Base-by-base conservation (phyloP, 257 asterid species). In the Solanum lignicaule region DNA sequence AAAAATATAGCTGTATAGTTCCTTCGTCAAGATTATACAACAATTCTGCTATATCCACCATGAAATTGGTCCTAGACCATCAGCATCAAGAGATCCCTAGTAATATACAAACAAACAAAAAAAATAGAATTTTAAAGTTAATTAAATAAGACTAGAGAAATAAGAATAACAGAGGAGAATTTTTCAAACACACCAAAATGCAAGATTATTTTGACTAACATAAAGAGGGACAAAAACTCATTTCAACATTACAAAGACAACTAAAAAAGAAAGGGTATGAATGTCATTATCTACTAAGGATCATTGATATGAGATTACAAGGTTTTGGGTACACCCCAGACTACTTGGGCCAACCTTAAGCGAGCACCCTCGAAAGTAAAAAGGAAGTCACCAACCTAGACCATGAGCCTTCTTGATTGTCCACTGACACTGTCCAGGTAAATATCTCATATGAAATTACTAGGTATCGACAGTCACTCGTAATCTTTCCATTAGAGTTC, bases 11-110 rank as follows among this genome's bases (percentile, higher is more conserved):
- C 1, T 38, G 9, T 39, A 76, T 38, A n/a, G 21, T 75, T 23
- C 9, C 46, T 23, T 20, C 0, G 33, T 75, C 33, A 75, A 76
- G 60, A 76, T 8, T 43, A 23, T 43, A 25, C 68, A 9, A 32
- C 33, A 32, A 32, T 32, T 32, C 33, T 36, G 86, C 86, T 82
- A 88, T 74, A 87, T 90, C 99, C 99, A 96, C 98, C 99, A 96
- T 76, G 98, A 91, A 88, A 92, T 58, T 11, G 94, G 96, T 25
- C 99, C 98, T 89, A 96, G 90, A 78, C 99, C 98, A 88, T 95
- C 98, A 52, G 92, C 91, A 90, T 96, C 96, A 84, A 95, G 91
- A 60, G 98, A 91, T 36, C 96, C 99, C 98, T 96, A 94, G 71
- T 76, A 90, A 8, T 27, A 31, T 83, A 76, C 38, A 58, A 58